Percentiles rank a stretch among this genome's conserved stretches.
These are phyloP conservation scores for Petrea volubilis DNA, from an alignment of 257 asterid genomes.

Conservation along the genomic window DNA sequence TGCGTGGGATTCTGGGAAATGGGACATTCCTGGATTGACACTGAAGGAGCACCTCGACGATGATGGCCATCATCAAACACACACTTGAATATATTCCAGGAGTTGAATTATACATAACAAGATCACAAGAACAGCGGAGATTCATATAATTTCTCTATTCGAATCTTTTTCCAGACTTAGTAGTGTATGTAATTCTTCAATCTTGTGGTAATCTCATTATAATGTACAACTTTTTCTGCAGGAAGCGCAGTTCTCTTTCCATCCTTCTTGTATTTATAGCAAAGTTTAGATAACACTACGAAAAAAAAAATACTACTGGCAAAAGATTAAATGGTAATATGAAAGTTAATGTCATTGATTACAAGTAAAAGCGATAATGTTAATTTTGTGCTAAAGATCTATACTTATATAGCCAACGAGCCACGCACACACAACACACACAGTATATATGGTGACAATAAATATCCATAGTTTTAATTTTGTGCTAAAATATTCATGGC, in stretches of 20 bases:
- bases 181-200: background rate
- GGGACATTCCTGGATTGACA: slow-evolving; percentile 49
- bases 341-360: too few species aligned
- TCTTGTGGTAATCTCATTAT: background rate
- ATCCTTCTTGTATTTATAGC: background rate
- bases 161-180: background rate
- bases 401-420: too few species aligned
- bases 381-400: too few species aligned
- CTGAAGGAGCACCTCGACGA: slow-evolving; percentile 49
- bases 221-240: background rate
- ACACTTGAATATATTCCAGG: slow-evolving; percentile 7
- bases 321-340: too few species aligned
- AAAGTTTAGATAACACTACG: background rate
- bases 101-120: background rate
- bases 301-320: too few species aligned
- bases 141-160: background rate
- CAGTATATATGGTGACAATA: too few species aligned
- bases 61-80: slow-evolving; percentile 29
- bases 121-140: background rate
- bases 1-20: slow-evolving; percentile 56
- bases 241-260: too few species aligned
- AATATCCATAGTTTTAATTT: too few species aligned
- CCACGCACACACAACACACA: too few species aligned
- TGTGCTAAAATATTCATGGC: too few species aligned
- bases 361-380: too few species aligned